Conservation (phyloP, 2,329 filamentous ascomycete genomes). For the Cladosporium sp. region DNA sequence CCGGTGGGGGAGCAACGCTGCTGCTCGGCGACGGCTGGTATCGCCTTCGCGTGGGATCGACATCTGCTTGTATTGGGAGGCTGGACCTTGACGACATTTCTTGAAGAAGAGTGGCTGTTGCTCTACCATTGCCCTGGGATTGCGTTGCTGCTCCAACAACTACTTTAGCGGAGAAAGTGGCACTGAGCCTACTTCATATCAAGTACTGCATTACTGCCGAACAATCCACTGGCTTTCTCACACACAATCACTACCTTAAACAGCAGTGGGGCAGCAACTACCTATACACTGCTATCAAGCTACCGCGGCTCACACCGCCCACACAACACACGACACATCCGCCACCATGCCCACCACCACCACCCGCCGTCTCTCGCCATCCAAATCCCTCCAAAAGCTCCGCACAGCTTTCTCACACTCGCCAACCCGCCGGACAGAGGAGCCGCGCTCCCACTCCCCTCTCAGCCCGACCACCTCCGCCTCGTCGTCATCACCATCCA, state of each 20-base stretch:
- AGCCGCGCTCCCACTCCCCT: not conserved
- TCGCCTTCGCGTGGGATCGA: not conserved
- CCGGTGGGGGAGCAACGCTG: slow-evolving; percentile 2
- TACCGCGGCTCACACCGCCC: not conserved
- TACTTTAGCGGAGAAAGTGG: too few species aligned
- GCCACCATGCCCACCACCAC: slow-evolving; percentile 2
- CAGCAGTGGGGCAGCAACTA: too few species aligned
- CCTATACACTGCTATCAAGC: too few species aligned
- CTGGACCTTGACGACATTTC: not conserved
- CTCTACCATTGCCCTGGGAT: too few species aligned
- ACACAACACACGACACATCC: not conserved
- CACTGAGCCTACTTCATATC: too few species aligned
- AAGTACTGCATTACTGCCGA: too few species aligned
- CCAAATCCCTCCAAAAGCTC: slow-evolving; percentile 25
- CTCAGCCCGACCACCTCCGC: not conserved
- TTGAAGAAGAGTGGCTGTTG: not conserved
- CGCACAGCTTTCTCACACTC: slow-evolving; percentile 19
- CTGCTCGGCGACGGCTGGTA: slow-evolving; percentile 3
- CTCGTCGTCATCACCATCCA: slow-evolving; percentile 11
- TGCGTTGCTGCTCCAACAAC: too few species aligned
- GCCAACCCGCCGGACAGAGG: not conserved
- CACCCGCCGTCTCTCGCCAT: slow-evolving; percentile 17
- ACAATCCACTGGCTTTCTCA: too few species aligned
- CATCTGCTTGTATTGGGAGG: not conserved
- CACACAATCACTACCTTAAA: too few species aligned